A percentile compares a stretch with the other conserved stretches of the same genome.
Conservation (phyloP, 768 basidiomycete species). For the Asterophora parasitica region DNA sequence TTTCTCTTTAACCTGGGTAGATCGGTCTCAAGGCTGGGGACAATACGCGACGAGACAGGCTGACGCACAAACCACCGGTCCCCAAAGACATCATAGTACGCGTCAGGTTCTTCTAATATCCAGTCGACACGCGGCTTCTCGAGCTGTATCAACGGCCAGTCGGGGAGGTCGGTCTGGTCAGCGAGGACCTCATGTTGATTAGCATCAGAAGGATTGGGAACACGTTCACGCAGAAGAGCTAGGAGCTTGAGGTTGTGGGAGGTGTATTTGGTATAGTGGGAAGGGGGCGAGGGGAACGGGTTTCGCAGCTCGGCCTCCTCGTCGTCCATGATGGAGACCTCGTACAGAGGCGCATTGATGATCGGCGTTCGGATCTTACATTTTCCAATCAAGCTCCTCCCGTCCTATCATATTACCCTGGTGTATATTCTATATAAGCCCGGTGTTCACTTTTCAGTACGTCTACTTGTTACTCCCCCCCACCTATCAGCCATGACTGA, state of each 20-base stretch:
- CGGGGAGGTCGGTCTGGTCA: conserved; percentile 71
- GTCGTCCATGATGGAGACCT: conserved; percentile 47
- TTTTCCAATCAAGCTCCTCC: not conserved
- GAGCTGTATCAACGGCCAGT: conserved; percentile 70
- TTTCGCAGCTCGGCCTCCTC: conserved; percentile 76
- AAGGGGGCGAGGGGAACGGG: conserved; percentile 87
- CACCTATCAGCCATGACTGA: conserved; percentile 24
- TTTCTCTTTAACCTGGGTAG: conserved; percentile 68
- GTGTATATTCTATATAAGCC: not conserved
- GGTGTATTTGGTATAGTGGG: conserved; percentile 77
- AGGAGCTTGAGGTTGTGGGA: conserved; percentile 69
- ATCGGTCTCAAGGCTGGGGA: conserved; percentile 5
- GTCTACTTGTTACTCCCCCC: conserved; percentile 3
- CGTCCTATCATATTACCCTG: not conserved
- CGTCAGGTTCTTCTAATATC: conserved; percentile 78
- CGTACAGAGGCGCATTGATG: not conserved
- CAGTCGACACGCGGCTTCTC: conserved; percentile 89
- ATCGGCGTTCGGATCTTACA: not conserved
- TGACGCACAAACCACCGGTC: conserved; percentile 81
- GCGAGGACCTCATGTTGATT: conserved; percentile 61
- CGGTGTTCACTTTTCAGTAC: not conserved
- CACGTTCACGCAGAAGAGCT: conserved; percentile 52
- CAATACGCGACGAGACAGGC: conserved; percentile 11
- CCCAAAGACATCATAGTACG: conserved; percentile 77
- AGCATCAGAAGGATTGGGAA: conserved; percentile 35